These are phyloP conservation scores for Solanum corneliomulleri DNA, from an alignment of 257 asterid genomes.

Conservation along the genomic window DNA sequence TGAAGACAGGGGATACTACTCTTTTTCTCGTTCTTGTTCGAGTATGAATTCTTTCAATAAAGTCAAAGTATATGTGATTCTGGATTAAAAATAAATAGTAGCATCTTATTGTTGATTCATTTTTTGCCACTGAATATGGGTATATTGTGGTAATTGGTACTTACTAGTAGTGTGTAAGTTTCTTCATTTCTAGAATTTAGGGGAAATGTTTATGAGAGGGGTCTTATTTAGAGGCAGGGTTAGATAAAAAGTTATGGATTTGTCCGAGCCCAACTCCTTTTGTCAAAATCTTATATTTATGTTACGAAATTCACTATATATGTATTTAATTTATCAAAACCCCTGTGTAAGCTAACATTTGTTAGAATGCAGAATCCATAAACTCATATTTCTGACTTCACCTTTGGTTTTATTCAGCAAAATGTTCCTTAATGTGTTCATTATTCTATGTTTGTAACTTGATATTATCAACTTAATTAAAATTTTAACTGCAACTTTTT, in stretches of 20 bases:
- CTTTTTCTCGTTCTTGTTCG: neutral
- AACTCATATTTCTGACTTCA: neutral
- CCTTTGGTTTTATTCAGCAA: neutral
- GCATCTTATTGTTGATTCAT: neutral
- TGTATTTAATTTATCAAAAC: neutral
- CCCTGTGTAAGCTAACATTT: neutral
- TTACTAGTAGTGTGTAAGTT: neutral
- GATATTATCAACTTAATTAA: constrained; percentile 4
- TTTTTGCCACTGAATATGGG: neutral
- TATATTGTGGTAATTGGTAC: neutral
- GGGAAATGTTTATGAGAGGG: neutral
- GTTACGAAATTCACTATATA: neutral
- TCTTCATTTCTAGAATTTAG: neutral
- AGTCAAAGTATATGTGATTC: neutral
- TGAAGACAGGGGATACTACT: neutral
- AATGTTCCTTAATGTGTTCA: neutral
- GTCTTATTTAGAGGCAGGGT: neutral
- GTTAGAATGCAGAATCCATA: neutral
- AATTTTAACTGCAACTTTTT: constrained; percentile 3
- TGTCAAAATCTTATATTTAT: neutral
- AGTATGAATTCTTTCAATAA: neutral
- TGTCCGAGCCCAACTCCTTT: neutral
- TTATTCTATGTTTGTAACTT: neutral
- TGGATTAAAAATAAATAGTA: neutral
- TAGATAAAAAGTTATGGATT: neutral